phyloP scores from a whole-genome alignment of 2,329 filamentous ascomycete genomes.

The Aspergillus brunneoviolaceus region DNA sequence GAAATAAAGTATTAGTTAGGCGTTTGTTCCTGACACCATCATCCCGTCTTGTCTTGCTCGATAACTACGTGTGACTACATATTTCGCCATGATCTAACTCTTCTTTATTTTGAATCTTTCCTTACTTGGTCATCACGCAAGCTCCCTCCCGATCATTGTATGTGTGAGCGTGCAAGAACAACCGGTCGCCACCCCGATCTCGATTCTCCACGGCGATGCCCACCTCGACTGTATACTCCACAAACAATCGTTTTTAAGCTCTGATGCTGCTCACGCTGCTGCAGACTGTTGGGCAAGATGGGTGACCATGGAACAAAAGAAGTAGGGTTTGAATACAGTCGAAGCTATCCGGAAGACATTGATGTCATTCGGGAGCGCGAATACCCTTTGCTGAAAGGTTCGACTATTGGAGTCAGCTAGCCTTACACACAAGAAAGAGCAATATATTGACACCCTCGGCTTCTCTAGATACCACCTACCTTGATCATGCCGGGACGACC shows the following conservation, averaged over 20 bases:
- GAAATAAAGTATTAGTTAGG: neutral
- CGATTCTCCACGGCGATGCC: neutral
- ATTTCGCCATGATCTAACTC: neutral
- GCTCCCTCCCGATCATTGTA: neutral
- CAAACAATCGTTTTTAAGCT: neutral
- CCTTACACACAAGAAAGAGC: neutral
- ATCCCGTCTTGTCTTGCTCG: neutral
- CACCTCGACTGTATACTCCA: neutral
- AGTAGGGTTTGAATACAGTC: conserved; percentile 20
- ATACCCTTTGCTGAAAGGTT: conserved; percentile 48
- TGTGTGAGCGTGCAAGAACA: neutral
- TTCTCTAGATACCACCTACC: conserved; percentile 67
- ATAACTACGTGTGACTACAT: neutral
- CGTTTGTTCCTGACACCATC: neutral
- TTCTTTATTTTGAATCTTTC: too few relatives aligned
- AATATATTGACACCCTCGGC: neutral
- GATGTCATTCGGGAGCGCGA: conserved; percentile 48
- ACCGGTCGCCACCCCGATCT: conserved; percentile 5
- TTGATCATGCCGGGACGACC: conserved; percentile 96
- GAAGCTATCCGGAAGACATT: conserved; percentile 46
- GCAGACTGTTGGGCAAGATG: neutral
- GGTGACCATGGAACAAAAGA: conserved; percentile 1
- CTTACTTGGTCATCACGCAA: neutral
- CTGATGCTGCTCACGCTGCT: neutral
- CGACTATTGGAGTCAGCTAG: neutral